Percentiles rank a stretch among this genome's conserved stretches.
Conservation (phyloP, 768 basidiomycete species). For the Steccherinum ochraceum region DNA sequence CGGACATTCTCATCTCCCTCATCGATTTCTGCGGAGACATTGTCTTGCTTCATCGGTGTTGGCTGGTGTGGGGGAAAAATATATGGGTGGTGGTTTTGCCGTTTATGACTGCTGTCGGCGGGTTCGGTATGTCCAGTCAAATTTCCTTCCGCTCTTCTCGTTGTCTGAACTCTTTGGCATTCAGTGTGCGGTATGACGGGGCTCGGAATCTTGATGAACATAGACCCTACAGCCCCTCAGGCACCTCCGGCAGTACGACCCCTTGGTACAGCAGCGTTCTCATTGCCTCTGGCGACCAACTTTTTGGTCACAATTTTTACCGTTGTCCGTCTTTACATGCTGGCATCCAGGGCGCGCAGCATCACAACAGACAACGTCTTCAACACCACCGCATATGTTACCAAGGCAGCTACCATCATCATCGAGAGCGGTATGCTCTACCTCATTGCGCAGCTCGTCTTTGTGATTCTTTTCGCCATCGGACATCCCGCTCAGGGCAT, state of each 20-base stretch:
- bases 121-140: slow-evolving; percentile 27
- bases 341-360: not conserved
- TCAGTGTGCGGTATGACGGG: slow-evolving; percentile 16
- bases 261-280: slow-evolving; percentile 29
- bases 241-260: slow-evolving; percentile 30
- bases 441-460: slow-evolving; percentile 30
- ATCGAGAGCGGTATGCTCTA: slow-evolving; percentile 34
- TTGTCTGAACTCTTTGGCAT: slow-evolving; percentile 13
- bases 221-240: slow-evolving; percentile 23
- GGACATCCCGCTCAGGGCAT: slow-evolving; percentile 28
- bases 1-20: slow-evolving; percentile 31
- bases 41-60: slow-evolving; percentile 36
- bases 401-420: slow-evolving; percentile 19
- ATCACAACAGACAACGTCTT: not conserved
- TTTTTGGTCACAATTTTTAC: slow-evolving; percentile 36
- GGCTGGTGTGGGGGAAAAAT: slow-evolving; percentile 32
- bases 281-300: slow-evolving; percentile 36
- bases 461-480: slow-evolving; percentile 31
- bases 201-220: slow-evolving; percentile 25
- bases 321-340: slow-evolving; percentile 27
- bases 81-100: slow-evolving; percentile 29
- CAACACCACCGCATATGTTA: not conserved
- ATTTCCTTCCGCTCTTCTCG: not conserved
- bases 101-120: slow-evolving; percentile 24
- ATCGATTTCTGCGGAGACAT: slow-evolving; percentile 30